Percentiles rank a stretch among this genome's conserved stretches.
Evolutionary conservation across 371 early-diverging fungal genomes (phyloP).

Genomic region (Apophysomyces ossiformis): DNA sequence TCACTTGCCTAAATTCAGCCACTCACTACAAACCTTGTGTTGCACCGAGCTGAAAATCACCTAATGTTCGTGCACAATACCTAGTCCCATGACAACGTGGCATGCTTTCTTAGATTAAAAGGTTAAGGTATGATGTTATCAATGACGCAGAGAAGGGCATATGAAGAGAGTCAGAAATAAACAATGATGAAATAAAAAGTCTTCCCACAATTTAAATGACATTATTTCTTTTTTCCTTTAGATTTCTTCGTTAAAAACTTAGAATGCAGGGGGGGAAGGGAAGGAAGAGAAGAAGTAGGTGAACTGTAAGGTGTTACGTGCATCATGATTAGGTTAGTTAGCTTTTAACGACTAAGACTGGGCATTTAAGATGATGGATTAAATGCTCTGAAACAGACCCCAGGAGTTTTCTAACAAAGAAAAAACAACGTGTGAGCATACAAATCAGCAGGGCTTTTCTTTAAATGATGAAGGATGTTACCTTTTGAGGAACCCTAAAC

Average conservation of each 20-base stretch:
- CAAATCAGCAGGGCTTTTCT: constrained; percentile 4
- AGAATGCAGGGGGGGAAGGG: not conserved
- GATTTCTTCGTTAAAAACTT: not conserved
- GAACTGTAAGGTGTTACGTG: not conserved
- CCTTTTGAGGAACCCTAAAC: constrained; percentile 36
- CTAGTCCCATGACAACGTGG: constrained; percentile 10
- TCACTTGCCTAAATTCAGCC: constrained; percentile 9
- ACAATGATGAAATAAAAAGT: not conserved
- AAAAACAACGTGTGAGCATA: not conserved
- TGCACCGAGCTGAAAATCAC: constrained; percentile 8
- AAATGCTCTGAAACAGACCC: constrained; percentile 41
- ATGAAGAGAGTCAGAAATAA: not conserved
- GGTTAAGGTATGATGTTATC: not conserved
- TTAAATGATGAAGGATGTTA: constrained; percentile 9
- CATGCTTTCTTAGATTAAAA: constrained; percentile 5
- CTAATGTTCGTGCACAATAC: constrained; percentile 6
- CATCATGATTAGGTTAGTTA: not conserved
- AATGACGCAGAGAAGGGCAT: not conserved
- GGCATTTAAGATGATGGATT: constrained; percentile 28
- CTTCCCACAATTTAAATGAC: not conserved
- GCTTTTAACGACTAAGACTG: constrained; percentile 27
- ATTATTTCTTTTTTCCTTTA: not conserved
- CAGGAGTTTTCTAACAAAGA: constrained; percentile 24
- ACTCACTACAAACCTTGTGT: not conserved
- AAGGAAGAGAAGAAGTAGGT: not conserved